phyloP scores from a whole-genome alignment of 306 rosid genomes.

The Trifolium repens region DNA sequence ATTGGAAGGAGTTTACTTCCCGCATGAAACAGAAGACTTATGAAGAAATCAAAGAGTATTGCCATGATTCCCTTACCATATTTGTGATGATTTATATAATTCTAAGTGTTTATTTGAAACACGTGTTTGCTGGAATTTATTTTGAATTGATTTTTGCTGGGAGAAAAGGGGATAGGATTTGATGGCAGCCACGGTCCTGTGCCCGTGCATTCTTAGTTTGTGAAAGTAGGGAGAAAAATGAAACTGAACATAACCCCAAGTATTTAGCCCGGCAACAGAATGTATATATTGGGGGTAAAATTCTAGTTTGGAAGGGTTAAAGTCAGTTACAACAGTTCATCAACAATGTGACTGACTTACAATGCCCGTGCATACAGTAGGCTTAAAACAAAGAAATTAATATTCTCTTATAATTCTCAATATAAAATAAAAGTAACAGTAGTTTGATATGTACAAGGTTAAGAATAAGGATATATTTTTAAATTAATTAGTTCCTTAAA shows the following conservation, averaged over 20 bases:
- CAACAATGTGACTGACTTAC: background rate
- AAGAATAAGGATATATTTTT: slow-evolving; percentile 7
- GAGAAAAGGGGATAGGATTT: slow-evolving; percentile 1
- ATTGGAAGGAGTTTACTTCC: slow-evolving; percentile 86
- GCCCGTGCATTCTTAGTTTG: slow-evolving; percentile 2
- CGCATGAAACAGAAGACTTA: slow-evolving; percentile 94
- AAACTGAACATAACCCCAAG: background rate
- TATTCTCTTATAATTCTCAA: slow-evolving; percentile 4
- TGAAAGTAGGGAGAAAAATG: background rate
- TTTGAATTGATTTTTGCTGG: background rate
- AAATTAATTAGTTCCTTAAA: background rate
- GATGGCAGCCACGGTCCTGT: slow-evolving; percentile 6
- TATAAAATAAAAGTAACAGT: slow-evolving; percentile 16
- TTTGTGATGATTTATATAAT: slow-evolving; percentile 33
- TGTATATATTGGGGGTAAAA: background rate
- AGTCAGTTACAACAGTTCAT: background rate
- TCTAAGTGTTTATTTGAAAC: slow-evolving; percentile 19
- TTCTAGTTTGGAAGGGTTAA: background rate
- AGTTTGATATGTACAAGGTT: slow-evolving; percentile 5
- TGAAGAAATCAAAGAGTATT: slow-evolving; percentile 86
- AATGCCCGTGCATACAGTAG: background rate
- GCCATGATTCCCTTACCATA: slow-evolving; percentile 30
- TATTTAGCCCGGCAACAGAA: background rate
- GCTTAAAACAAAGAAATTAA: background rate
- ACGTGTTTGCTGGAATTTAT: slow-evolving; percentile 3